A percentile compares a stretch with the other conserved stretches of the same genome.
phyloP scores from a whole-genome alignment of 1,139 yeast genomes.

The Geotrichum klebahnii region DNA sequence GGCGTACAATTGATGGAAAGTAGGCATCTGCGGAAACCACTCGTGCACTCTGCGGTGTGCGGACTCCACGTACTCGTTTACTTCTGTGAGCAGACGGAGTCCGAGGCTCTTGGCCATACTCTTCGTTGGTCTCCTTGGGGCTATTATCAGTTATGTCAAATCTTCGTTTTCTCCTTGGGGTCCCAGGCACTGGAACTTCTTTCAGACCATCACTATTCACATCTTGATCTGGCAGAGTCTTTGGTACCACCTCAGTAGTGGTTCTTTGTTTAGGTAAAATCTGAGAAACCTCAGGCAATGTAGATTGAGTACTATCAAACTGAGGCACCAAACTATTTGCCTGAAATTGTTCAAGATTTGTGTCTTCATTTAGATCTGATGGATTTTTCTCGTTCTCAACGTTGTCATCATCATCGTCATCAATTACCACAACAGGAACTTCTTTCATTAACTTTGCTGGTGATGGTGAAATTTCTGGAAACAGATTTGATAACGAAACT shows the following conservation, averaged over 20 bases:
- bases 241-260: too few species aligned
- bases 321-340: too few species aligned
- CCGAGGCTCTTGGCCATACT: slow-evolving; percentile 2
- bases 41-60: slow-evolving; percentile 13
- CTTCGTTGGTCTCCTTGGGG: neutral
- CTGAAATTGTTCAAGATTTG: too few species aligned
- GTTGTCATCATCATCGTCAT: neutral
- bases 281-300: too few species aligned
- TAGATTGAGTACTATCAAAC: too few species aligned
- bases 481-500: slow-evolving; percentile 7
- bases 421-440: neutral
- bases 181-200: neutral
- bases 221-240: too few species aligned
- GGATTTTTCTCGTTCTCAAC: neutral
- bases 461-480: slow-evolving; percentile 13
- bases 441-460: neutral
- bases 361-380: neutral
- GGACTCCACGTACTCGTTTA: neutral
- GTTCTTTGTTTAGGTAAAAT: too few species aligned
- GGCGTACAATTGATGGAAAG: slow-evolving; percentile 3
- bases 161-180: neutral
- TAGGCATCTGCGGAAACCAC: slow-evolving; percentile 9
- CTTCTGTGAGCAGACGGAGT: slow-evolving; percentile 1
- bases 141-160: neutral
- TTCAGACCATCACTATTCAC: too few species aligned